Conservation (phyloP, 1,139 yeast genomes). For the Kodamaea sp. region DNA sequence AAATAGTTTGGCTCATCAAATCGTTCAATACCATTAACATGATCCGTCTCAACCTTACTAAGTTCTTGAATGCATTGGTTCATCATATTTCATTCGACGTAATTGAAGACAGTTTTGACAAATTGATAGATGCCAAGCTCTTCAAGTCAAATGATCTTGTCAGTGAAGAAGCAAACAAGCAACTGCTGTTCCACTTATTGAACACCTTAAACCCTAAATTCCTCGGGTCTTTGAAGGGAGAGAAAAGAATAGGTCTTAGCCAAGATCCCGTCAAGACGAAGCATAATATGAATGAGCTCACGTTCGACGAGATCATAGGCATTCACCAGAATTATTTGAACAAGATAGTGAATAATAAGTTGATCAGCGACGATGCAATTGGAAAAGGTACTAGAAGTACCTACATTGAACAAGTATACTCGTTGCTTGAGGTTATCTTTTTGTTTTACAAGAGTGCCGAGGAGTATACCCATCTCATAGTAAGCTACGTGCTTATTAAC, state of each 20-base stretch:
- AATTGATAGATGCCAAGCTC: conserved; percentile 25
- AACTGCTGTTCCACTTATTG: conserved; percentile 15
- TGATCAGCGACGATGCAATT: conserved; percentile 33
- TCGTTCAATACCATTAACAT: conserved; percentile 43
- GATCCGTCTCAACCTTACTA: conserved; percentile 47
- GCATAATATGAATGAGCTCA: conserved; percentile 23
- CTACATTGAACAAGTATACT: conserved; percentile 49
- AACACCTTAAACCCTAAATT: conserved; percentile 15
- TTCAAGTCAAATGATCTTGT: conserved; percentile 17
- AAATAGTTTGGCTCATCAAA: conserved; percentile 29
- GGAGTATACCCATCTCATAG: conserved; percentile 40
- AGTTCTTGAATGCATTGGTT: conserved; percentile 45
- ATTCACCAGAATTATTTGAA: conserved; percentile 44
- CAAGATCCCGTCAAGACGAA: conserved; percentile 4
- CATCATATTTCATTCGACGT: conserved; percentile 50
- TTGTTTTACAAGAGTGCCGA: conserved; percentile 47
- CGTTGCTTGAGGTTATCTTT: conserved; percentile 41
- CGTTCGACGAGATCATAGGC: conserved; percentile 50
- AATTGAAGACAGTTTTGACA: conserved; percentile 44
- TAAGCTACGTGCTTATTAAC: conserved; percentile 27
- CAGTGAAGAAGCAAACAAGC: conserved; percentile 10
- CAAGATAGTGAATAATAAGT: conserved; percentile 39
- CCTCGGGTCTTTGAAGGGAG: conserved; percentile 6
- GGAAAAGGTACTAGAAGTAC: conserved; percentile 44
- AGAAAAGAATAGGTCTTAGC: conserved; percentile 9